These are phyloP conservation scores for Dactylellina haptotyla DNA, from an alignment of 2,329 filamentous ascomycete genomes.

Conservation along the genomic window DNA sequence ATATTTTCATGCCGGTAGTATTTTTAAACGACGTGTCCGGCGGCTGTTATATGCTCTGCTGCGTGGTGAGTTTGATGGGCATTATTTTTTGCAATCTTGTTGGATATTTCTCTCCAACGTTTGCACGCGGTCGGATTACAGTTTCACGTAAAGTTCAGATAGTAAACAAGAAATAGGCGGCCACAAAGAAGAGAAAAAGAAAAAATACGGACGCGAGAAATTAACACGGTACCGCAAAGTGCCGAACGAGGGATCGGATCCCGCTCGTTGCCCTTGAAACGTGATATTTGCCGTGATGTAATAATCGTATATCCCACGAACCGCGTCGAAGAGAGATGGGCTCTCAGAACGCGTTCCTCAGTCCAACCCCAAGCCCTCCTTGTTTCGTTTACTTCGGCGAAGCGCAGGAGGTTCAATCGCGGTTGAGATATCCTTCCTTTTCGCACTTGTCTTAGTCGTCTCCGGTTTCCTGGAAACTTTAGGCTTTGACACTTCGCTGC, in stretches of 20 bases:
- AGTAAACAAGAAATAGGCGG: too few relatives aligned
- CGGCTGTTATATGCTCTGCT: not conserved
- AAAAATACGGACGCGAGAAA: slow-evolving; percentile 18
- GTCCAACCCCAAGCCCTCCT: too few relatives aligned
- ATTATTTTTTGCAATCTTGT: too few relatives aligned
- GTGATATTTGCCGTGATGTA: slow-evolving; percentile 51
- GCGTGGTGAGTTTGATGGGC: not conserved
- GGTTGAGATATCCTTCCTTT: slow-evolving; percentile 43
- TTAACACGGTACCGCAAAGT: slow-evolving; percentile 7
- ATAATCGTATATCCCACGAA: slow-evolving; percentile 15
- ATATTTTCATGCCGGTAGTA: slow-evolving; percentile 5
- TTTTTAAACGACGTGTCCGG: slow-evolving; percentile 2
- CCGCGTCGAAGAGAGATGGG: too few relatives aligned
- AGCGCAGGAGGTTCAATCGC: slow-evolving; percentile 13
- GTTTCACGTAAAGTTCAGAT: too few relatives aligned
- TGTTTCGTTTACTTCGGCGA: slow-evolving; percentile 51
- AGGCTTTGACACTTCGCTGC: slow-evolving; percentile 41
- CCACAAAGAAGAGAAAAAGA: slow-evolving; percentile 6
- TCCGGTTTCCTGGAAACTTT: slow-evolving; percentile 21
- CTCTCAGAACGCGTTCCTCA: slow-evolving; percentile 40
- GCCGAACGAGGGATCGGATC: not conserved
- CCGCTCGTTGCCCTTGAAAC: slow-evolving; percentile 29
- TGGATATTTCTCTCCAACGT: not conserved
- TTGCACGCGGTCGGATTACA: slow-evolving; percentile 18
- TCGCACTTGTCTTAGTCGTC: slow-evolving; percentile 52